Base-by-base conservation (phyloP, 106 monocot genomes). In the Gastrodia elata region DNA sequence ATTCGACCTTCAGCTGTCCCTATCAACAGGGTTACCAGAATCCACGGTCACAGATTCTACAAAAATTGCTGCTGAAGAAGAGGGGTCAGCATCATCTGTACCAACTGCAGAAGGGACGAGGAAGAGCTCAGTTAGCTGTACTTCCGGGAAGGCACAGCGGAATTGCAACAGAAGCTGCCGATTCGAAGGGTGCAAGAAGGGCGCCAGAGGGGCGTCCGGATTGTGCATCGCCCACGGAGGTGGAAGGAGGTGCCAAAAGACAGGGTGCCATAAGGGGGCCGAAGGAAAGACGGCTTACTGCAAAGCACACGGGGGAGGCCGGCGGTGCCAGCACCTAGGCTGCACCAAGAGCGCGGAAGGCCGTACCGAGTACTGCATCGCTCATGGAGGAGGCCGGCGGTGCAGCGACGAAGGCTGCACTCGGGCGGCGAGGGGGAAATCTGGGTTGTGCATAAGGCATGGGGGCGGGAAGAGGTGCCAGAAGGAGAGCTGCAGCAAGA, bases 261-360 rank as follows among this genome's bases (percentile, higher is more conserved):
- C 26, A 37, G 79, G 76, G 25, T 85, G 85, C 37, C 75, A 79
- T 33, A 85, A 85, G 73, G 85, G 85, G 52, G 85, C 85, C 6
- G 85, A 85, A 67, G 85, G 85, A 0, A 78, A 48, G 38, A 85
- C 85, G 0, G 68, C 79, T 16, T 85, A 72, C 67, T 85, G 85
- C 73, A 85, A 85, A 76, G 78, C 85, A 5, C 85, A 85, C 64
- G 85, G 85, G 36, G 85, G 85, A 1, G 85, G 85, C 4, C 85
- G 85, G 10, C 75, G 85, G 0, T 85, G 85, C 48, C 56, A 85
- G 34, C 59, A 46, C 36, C 85, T 85, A 34, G 85, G 85, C 25
- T 85, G 85, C 74, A 85, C 85, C 3, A 85, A 82, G 70, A 85
- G 85, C 33, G 85, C 85, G 10, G 85, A 85, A 76, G 85, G 85